Conservation (phyloP, 345 rosid genomes). For the Dipteronia sinensis region DNA sequence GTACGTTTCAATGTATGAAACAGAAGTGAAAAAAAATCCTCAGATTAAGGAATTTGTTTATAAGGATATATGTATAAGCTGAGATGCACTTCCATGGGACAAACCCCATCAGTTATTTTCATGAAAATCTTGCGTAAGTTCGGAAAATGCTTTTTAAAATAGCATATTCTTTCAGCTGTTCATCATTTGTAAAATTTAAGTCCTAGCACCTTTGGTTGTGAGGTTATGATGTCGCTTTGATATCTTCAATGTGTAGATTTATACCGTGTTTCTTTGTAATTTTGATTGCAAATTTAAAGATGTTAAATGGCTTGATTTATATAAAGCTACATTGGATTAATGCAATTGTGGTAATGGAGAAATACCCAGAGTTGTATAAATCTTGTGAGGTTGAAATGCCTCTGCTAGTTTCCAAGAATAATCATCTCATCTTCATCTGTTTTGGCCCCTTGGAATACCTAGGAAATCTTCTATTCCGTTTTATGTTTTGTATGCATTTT, state of each 20-base stretch:
- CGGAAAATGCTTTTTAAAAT: background rate
- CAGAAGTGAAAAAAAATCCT: background rate
- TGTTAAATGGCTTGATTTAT: background rate
- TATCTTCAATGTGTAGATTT: slow-evolving; percentile 29
- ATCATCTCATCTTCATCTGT: background rate
- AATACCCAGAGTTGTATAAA: background rate
- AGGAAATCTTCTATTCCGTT: background rate
- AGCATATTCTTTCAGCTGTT: background rate
- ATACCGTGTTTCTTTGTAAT: slow-evolving; percentile 21
- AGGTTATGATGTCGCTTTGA: slow-evolving; percentile 8
- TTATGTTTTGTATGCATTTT: background rate
- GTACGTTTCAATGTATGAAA: slow-evolving; percentile 48
- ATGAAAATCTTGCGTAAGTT: background rate
- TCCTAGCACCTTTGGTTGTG: background rate
- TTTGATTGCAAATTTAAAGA: slow-evolving; percentile 9
- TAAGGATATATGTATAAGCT: background rate
- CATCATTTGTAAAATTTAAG: slow-evolving; percentile 13
- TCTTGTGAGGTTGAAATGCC: too few relatives aligned
- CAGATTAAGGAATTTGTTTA: background rate
- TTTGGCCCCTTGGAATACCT: background rate
- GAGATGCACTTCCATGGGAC: background rate
- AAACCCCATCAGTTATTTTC: slow-evolving; percentile 8
- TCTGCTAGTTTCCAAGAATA: background rate
- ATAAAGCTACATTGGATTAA: background rate
- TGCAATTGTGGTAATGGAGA: slow-evolving; percentile 9